These are phyloP conservation scores for Caloboletus firmus DNA, from an alignment of 1,284 basidiomycete species.

Conservation along the genomic window DNA sequence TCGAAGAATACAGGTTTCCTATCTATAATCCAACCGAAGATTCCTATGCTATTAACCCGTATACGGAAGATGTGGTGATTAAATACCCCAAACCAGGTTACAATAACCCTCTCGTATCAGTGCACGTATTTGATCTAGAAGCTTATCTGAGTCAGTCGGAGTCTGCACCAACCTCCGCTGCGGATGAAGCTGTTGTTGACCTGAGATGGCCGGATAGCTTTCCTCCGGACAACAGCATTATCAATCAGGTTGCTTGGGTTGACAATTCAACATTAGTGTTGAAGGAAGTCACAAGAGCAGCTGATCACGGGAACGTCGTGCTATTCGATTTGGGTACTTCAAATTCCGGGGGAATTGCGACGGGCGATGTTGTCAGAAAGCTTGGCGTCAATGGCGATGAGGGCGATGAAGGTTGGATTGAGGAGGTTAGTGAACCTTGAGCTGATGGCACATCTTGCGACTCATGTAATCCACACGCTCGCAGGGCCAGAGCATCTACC, in stretches of 20 bases:
- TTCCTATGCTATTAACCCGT: constrained; percentile 70
- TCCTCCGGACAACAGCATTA: constrained; percentile 63
- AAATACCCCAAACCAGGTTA: constrained; percentile 82
- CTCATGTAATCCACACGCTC: constrained; percentile 13
- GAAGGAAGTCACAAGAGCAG: constrained; percentile 85
- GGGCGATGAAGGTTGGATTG: constrained; percentile 92
- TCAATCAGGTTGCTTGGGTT: constrained; percentile 87
- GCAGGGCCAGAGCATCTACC: constrained; percentile 62
- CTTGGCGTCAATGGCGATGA: constrained; percentile 81
- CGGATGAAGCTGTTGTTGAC: constrained; percentile 50
- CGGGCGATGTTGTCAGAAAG: constrained; percentile 67
- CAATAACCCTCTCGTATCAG: constrained; percentile 81
- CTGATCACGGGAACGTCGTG: constrained; percentile 75
- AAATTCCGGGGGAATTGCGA: constrained; percentile 25
- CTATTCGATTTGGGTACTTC: constrained; percentile 60
- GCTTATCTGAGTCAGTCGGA: constrained; percentile 42
- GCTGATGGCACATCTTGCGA: constrained; percentile 5
- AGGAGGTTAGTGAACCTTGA: constrained; percentile 51
- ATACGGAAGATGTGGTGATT: constrained; percentile 77
- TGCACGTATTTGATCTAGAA: constrained; percentile 80
- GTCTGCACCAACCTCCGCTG: constrained; percentile 37
- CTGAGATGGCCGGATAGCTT: constrained; percentile 69
- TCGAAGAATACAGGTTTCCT: constrained; percentile 85
- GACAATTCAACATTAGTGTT: constrained; percentile 73
- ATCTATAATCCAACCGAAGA: constrained; percentile 85